phyloP scores from a whole-genome alignment of 495 filamentous ascomycete species.

The Margaritispora aquatica region DNA sequence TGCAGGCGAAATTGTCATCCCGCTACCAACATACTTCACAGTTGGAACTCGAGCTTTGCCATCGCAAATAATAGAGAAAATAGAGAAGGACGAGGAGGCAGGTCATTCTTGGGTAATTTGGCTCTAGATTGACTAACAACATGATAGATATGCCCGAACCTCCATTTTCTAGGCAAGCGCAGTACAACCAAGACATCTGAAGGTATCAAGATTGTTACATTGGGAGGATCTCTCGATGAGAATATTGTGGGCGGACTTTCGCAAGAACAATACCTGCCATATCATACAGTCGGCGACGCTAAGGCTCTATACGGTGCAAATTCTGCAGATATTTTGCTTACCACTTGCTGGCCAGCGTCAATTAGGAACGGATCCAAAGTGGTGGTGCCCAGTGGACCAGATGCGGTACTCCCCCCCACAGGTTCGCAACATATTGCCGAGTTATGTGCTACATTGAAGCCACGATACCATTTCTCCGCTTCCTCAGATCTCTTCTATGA shows the following conservation, averaged over 20 bases:
- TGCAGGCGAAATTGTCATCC: constrained; percentile 59
- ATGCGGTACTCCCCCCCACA: constrained; percentile 33
- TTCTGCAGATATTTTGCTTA: constrained; percentile 77
- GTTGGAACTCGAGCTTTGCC: constrained; percentile 67
- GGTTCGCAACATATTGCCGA: constrained; percentile 53
- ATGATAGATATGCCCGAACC: constrained; percentile 67
- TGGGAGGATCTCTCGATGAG: constrained; percentile 64
- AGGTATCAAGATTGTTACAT: constrained; percentile 73
- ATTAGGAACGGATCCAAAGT: constrained; percentile 58
- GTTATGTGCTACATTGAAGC: constrained; percentile 67
- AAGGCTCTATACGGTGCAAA: constrained; percentile 66
- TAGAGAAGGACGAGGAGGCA: constrained; percentile 65
- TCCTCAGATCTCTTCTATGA: constrained; percentile 71
- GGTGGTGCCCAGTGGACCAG: constrained; percentile 28
- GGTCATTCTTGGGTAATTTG: background rate
- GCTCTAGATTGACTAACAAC: constrained; percentile 1
- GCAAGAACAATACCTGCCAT: constrained; percentile 58
- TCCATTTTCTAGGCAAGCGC: constrained; percentile 82
- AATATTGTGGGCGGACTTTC: constrained; percentile 43
- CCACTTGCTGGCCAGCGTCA: constrained; percentile 73
- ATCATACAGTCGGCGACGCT: constrained; percentile 71
- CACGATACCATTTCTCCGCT: constrained; percentile 80
- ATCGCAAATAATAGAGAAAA: constrained; percentile 55
- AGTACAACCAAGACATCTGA: constrained; percentile 82
- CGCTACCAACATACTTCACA: constrained; percentile 82